These are phyloP conservation scores for Gossypium australe DNA, from an alignment of 345 rosid genomes.

Conservation along the genomic window DNA sequence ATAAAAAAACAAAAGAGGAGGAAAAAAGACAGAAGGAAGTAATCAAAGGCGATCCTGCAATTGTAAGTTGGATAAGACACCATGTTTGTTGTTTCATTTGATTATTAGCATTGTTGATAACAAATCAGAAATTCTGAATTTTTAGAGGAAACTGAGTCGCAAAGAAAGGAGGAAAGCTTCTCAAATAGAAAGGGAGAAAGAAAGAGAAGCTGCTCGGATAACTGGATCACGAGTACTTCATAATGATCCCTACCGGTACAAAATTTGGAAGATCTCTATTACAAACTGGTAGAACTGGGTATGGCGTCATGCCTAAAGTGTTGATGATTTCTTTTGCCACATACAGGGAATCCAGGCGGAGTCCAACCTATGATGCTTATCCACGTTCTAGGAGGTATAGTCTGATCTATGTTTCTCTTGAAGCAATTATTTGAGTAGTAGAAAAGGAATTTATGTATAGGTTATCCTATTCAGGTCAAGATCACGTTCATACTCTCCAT, in stretches of 20 bases:
- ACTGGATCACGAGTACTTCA: conserved; percentile 64
- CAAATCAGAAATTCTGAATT: conserved; percentile 18
- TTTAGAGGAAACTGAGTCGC: conserved; percentile 89
- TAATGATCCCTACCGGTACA: conserved; percentile 90
- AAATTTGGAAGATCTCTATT: neutral
- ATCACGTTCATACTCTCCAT: conserved; percentile 80
- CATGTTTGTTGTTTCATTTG: conserved; percentile 10
- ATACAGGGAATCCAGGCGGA: conserved; percentile 74
- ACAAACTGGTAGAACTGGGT: neutral
- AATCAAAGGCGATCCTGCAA: conserved; percentile 96
- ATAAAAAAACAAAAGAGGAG: conserved; percentile 93
- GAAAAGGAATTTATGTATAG: neutral
- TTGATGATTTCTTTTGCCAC: conserved; percentile 11
- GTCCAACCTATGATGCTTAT: conserved; percentile 98
- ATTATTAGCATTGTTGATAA: conserved; percentile 5
- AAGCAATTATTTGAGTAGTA: neutral
- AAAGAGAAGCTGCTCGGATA: conserved; percentile 67
- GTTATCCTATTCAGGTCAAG: conserved; percentile 40
- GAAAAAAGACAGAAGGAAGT: conserved; percentile 92
- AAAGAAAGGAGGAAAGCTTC: conserved; percentile 98
- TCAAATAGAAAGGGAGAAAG: conserved; percentile 89
- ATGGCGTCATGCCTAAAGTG: conserved; percentile 14
- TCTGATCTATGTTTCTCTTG: neutral
- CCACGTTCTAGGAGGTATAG: conserved; percentile 75
- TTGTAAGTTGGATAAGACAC: conserved; percentile 50